phyloP scores from a whole-genome alignment of 768 basidiomycete species.

The Naematelia encephala region DNA sequence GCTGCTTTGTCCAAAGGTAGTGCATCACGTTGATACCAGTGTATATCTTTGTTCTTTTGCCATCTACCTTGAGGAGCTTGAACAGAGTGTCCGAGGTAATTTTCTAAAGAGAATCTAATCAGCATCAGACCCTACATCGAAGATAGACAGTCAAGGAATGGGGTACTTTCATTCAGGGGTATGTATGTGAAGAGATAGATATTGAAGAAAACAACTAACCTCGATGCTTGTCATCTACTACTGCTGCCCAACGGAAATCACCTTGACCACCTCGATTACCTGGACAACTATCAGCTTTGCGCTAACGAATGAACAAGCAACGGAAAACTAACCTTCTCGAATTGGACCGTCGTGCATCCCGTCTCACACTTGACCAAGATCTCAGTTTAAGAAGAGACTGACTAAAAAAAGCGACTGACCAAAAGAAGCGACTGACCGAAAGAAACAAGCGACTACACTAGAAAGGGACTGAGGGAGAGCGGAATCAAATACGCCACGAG shows the following conservation, averaged over 20 bases:
- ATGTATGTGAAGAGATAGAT: neutral
- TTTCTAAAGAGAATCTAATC: constrained; percentile 54
- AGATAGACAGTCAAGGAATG: no score
- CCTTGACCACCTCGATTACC: constrained; percentile 48
- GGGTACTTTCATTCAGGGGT: no score
- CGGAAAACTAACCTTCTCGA: constrained; percentile 29
- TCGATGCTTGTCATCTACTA: constrained; percentile 45
- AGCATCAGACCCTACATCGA: no score
- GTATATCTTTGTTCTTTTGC: constrained; percentile 96
- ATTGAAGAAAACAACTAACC: constrained; percentile 17
- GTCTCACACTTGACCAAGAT: no score
- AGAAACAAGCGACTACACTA: neutral
- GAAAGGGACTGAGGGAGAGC: neutral
- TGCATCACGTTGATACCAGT: constrained; percentile 82
- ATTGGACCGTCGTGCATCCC: constrained; percentile 44
- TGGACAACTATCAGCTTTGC: constrained; percentile 7
- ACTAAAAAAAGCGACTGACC: no score
- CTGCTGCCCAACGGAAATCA: constrained; percentile 48
- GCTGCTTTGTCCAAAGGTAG: constrained; percentile 49
- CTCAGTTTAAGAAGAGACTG: no score
- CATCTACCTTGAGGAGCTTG: constrained; percentile 93
- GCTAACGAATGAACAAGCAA: neutral
- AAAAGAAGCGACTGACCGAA: neutral
- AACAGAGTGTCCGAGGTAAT: constrained; percentile 91
- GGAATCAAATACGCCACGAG: neutral